Base-by-base conservation (phyloP, 352 stramenopile species). In the Globisporangium recalcitrans region DNA sequence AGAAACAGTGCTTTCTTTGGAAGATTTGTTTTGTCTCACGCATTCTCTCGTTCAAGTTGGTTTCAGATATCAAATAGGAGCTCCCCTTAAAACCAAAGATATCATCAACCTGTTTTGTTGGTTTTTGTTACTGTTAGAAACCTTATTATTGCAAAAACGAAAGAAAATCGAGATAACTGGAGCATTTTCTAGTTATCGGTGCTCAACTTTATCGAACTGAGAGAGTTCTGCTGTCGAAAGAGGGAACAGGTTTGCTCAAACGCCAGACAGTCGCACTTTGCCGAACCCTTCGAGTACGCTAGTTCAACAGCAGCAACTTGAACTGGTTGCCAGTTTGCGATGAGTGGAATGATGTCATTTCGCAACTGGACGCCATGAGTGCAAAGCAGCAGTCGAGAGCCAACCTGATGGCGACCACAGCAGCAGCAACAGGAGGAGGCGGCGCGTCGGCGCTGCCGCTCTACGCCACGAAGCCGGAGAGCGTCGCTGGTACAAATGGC, bases 261-360 rank as follows among this genome's bases (percentile, higher is more conserved):
- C 54, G 51, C 29, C 51, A 56, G 51, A 57, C 29, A 57, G 51
- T 60, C 54, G 54, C 36, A 60, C 54, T 60, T 60, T 38, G n/a
- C n/a, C 54, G n/a, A 49, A 38, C 54, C 8, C 21, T 38, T 51
- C 24, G 21, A 36, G 36, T 38, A 34, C 24, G 21, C 29, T 19
- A 19, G 11, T 54, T 62, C 27, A 61, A 61, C 38, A 29, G 38
- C 38, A n/a, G 22, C 46, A 29, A 51, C 21, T 53, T 31, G 34
- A 14, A 4, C 4, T 11, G 36, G 49, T 24, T 32, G 5, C 16
- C 9, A 13, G 16, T 36, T 26, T 11, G 13, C 2, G 29, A 16
- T 52, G 55, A 29, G 6, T 53, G 48, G 49, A 40, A 21, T 57
- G 51, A 57, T 42, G 51, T 57, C 51, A 57, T 42, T 57, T 57